phyloP scores from a whole-genome alignment of 31 red algal species.

The Bonnemaisonia californica region DNA sequence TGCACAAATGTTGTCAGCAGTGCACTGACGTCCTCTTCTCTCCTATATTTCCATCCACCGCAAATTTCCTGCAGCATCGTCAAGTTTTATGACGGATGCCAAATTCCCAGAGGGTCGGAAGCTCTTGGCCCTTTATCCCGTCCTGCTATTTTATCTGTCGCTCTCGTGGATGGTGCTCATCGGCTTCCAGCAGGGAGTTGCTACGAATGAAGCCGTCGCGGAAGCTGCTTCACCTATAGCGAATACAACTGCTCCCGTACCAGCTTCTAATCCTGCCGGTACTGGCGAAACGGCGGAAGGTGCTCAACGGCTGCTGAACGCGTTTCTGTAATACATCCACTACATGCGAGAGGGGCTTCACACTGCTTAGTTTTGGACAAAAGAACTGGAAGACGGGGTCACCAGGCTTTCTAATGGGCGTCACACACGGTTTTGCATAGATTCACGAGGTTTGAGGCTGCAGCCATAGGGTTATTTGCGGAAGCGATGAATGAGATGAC shows the following conservation, averaged over 20 bases:
- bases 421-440: conserved; percentile 22
- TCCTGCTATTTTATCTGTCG: conserved; percentile 83
- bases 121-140: conserved; percentile 84
- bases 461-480: conserved; percentile 10
- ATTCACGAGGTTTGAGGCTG: conserved; percentile 23
- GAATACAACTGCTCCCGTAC: background rate
- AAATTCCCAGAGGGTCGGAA: conserved; percentile 86
- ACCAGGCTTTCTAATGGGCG: too few relatives aligned
- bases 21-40: background rate
- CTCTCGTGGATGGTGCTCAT: conserved; percentile 93
- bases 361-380: too few relatives aligned
- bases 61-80: conserved; percentile 37
- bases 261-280: background rate
- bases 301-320: background rate
- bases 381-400: too few relatives aligned
- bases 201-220: conserved; percentile 34
- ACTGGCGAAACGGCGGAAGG: background rate
- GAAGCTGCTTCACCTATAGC: conserved; percentile 14
- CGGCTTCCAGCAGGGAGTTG: conserved; percentile 76
- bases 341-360: background rate
- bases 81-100: conserved; percentile 84
- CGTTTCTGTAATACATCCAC: background rate
- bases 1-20: background rate
- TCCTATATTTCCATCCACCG: background rate
- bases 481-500: conserved; percentile 44